Base-by-base conservation (phyloP, 225 moss, liverwort and hornwort genomes). In the Bryum argenteum region DNA sequence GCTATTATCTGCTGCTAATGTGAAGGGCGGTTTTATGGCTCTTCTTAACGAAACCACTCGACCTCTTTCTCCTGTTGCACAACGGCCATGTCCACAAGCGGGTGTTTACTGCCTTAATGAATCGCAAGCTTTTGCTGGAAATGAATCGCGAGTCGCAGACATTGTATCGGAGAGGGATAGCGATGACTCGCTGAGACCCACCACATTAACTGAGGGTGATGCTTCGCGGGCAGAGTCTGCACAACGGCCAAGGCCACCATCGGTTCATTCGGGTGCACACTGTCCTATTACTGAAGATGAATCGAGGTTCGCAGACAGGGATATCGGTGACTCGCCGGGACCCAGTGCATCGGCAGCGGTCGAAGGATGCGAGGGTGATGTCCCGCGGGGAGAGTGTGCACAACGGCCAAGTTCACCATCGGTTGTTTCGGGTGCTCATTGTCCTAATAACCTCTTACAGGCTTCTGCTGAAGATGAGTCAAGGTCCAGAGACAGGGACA, bases 1-100 rank as follows among this genome's bases (percentile, higher is more conserved):
- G 42, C 73, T 17, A 71, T 51, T 8, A 9, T 33, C 76, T 75
- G 3, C 60, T 26, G 71, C n/a, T n/a, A n/a, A 65, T 68, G 71
- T 43, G 28, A 41, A 72, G n/a, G 67, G 68, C 37, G 75, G 71
- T 24, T 58, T 74, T 75, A 62, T 76, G 61, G 52, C 78, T 65
- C n/a, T 76, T 4, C n/a, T 76, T 22, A 69, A 56, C 20, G 61
- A 45, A 51, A 61, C 62, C 38, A 58, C 69, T 65, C 64, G 55
- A 42, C 68, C 55, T 41, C 68, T 65, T 71, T 41, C 60, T 44
- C 23, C 70, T 52, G 70, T 21, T 63, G 59, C 74, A 43, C 67
- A 41, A 63, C 73, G 63, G 47, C 66, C 66, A 54, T 18, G 43
- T 63, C 67, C 47, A 43, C 59, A 50, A 43, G 53, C 55, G 56